These are phyloP conservation scores for Zelonia costaricensis DNA, from an alignment of 208 protist genomes.

Conservation along the genomic window DNA sequence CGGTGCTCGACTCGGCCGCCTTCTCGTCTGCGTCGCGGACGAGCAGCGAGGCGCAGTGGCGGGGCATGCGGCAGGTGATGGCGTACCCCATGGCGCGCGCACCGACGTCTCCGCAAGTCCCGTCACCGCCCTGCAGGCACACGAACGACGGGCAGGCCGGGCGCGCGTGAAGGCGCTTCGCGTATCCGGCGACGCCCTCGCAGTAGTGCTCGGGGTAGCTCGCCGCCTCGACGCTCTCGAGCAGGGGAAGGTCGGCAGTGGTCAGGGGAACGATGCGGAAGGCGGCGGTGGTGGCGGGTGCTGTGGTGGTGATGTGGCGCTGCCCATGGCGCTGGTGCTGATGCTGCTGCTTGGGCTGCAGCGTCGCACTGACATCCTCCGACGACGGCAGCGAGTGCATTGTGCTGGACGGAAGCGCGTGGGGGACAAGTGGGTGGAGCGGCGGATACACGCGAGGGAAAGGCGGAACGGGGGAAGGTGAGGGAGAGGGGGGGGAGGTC, in stretches of 20 bases:
- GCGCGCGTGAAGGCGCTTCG: constrained; percentile 19
- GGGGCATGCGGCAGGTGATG: constrained; percentile 17
- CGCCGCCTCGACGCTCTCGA: constrained; percentile 22
- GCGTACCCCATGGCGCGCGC: constrained; percentile 20
- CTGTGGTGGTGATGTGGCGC: not conserved
- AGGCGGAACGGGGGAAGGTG: too few relatives aligned
- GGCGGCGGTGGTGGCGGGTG: not conserved
- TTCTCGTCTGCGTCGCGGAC: not conserved
- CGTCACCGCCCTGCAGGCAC: constrained; percentile 3
- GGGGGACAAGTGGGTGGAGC: not conserved
- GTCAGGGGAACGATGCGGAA: constrained; percentile 25
- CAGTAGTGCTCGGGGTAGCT: constrained; percentile 23
- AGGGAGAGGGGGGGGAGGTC: too few relatives aligned
- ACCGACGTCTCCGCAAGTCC: not conserved
- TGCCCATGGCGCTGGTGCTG: not conserved
- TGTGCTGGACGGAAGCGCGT: too few relatives aligned
- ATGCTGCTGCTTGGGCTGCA: constrained; percentile 12
- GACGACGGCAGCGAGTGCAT: not conserved
- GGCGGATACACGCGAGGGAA: not conserved
- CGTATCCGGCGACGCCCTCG: constrained; percentile 20
- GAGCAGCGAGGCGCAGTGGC: constrained; percentile 14
- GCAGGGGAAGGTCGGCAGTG: constrained; percentile 5
- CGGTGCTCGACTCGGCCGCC: not conserved
- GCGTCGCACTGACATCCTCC: not conserved
- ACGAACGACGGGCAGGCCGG: constrained; percentile 27